Conservation (phyloP, 495 filamentous ascomycete species). For the Hyaloscypha variabilis region DNA sequence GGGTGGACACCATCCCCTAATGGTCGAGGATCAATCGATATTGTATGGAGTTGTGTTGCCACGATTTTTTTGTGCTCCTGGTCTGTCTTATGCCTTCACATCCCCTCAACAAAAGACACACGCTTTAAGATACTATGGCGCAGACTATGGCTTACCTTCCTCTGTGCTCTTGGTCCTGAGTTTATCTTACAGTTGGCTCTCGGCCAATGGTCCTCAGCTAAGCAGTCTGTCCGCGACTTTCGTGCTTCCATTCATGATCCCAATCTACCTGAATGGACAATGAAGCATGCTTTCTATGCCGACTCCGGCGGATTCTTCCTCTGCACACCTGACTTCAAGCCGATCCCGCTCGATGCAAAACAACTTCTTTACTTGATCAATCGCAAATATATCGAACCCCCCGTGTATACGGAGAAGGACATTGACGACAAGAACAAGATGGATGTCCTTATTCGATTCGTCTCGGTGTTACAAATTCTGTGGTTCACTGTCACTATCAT, state of each 20-base stretch:
- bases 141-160: background rate
- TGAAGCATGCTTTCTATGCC: slow-evolving; percentile 40
- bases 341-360: slow-evolving; percentile 39
- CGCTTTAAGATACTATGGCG: background rate
- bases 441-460: slow-evolving; percentile 22
- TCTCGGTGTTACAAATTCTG: slow-evolving; percentile 6
- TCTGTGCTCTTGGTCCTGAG: slow-evolving; percentile 10
- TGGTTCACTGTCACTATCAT: slow-evolving; percentile 18
- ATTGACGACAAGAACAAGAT: slow-evolving; percentile 40
- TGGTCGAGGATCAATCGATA: slow-evolving; percentile 17
- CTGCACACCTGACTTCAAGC: slow-evolving; percentile 19
- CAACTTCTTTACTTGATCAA: slow-evolving; percentile 39
- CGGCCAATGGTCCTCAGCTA: slow-evolving; percentile 9
- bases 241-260: background rate
- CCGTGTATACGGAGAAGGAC: slow-evolving; percentile 26
- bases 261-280: slow-evolving; percentile 33
- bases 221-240: slow-evolving; percentile 16
- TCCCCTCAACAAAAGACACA: background rate
- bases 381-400: slow-evolving; percentile 3
- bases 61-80: slow-evolving; percentile 17
- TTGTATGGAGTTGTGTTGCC: slow-evolving; percentile 5
- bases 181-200: background rate
- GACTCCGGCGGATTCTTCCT: slow-evolving; percentile 43
- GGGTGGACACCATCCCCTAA: slow-evolving; percentile 16
- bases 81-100: slow-evolving; percentile 15